phyloP scores from a whole-genome alignment of 2,329 filamentous ascomycete species.

The Aspergillus novofumigatus region DNA sequence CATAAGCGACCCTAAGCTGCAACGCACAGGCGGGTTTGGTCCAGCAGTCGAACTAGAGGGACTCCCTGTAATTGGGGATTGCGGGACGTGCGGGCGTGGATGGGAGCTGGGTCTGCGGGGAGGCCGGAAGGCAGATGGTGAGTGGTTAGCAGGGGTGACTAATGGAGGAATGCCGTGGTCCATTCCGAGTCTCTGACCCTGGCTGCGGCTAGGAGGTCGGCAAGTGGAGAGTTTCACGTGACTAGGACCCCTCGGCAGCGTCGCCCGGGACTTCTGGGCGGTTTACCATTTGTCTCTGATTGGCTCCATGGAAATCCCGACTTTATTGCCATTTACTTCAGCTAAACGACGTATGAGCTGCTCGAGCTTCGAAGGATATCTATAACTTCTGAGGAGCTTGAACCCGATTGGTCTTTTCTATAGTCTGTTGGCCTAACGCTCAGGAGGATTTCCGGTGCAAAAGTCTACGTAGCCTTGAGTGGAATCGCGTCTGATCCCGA shows the following conservation, averaged over 20 bases:
- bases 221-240: conserved; percentile 30
- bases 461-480: neutral
- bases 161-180: conserved; percentile 22
- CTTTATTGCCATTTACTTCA: conserved; percentile 1
- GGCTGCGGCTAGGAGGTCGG: conserved; percentile 24
- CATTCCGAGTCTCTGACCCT: conserved; percentile 18
- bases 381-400: neutral
- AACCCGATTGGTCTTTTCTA: neutral
- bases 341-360: neutral
- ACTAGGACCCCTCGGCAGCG: conserved; percentile 13
- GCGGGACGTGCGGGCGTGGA: conserved; percentile 1
- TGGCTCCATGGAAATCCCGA: conserved; percentile 5
- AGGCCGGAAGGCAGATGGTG: conserved; percentile 1
- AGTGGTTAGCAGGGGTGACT: no score
- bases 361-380: neutral
- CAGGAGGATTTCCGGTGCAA: neutral
- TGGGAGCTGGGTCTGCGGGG: conserved; percentile 10
- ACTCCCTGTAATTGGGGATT: neutral
- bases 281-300: neutral
- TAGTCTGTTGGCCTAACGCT: neutral
- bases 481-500: neutral
- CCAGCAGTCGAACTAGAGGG: conserved; percentile 3
- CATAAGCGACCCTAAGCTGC: neutral
- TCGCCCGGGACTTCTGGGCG: conserved; percentile 21
- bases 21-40: neutral